Percentiles rank a stretch among this genome's conserved stretches.
Conservation (phyloP, 495 filamentous ascomycete genomes). For the Penicillium antarcticum region DNA sequence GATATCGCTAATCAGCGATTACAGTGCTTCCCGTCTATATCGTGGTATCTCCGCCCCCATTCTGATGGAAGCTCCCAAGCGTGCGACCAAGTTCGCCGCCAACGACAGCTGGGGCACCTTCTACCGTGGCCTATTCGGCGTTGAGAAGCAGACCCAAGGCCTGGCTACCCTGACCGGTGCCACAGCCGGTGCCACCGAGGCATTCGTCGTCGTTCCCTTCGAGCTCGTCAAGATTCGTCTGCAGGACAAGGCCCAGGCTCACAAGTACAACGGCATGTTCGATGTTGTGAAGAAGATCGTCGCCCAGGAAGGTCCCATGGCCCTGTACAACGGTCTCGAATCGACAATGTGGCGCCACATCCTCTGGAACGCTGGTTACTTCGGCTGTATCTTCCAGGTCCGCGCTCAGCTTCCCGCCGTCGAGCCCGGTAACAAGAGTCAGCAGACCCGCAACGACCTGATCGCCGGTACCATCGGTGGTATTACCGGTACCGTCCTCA, state of each 20-base stretch:
- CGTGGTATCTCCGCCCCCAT: slow-evolving; percentile 95
- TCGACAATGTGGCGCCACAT: slow-evolving; percentile 96
- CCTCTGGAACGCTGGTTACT: slow-evolving; percentile 97
- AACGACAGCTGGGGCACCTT: slow-evolving; percentile 97
- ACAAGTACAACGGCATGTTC: slow-evolving; percentile 90
- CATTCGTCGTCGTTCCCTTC: slow-evolving; percentile 93
- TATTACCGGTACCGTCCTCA: slow-evolving; percentile 87
- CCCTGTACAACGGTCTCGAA: slow-evolving; percentile 95
- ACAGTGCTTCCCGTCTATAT: slow-evolving; percentile 82
- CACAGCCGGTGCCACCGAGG: slow-evolving; percentile 90
- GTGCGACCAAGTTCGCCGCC: slow-evolving; percentile 97
- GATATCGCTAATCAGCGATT: slow-evolving; percentile 3
- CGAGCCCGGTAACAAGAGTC: slow-evolving; percentile 65
- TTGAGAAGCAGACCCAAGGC: slow-evolving; percentile 81
- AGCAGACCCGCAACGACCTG: slow-evolving; percentile 81
- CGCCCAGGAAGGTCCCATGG: slow-evolving; percentile 75
- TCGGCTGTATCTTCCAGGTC: slow-evolving; percentile 97
- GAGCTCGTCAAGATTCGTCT: slow-evolving; percentile 95
- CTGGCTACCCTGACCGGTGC: slow-evolving; percentile 91
- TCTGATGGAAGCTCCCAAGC: slow-evolving; percentile 97
- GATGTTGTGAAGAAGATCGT: slow-evolving; percentile 87
- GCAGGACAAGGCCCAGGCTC: slow-evolving; percentile 90
- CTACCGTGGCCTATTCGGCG: slow-evolving; percentile 80
- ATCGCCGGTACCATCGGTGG: slow-evolving; percentile 84
- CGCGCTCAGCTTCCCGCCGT: slow-evolving; percentile 74